phyloP scores from a whole-genome alignment of 352 stramenopile species.

The Peronospora destructor region DNA sequence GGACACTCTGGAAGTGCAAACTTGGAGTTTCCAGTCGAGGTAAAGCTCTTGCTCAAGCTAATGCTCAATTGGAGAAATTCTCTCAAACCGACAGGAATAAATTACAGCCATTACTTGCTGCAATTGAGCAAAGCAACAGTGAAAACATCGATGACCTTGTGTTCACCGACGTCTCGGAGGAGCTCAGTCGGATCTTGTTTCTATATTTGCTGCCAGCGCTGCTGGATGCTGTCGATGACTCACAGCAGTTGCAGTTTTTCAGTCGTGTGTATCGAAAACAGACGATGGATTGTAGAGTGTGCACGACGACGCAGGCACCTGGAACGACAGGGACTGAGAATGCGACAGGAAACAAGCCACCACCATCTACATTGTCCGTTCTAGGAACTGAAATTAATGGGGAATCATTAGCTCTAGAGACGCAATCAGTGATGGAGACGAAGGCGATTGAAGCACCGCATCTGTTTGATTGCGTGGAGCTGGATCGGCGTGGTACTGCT shows the following conservation, averaged over 20 bases:
- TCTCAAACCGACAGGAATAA: slow-evolving; percentile 42
- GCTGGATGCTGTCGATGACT: slow-evolving; percentile 25
- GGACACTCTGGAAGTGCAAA: slow-evolving; percentile 37
- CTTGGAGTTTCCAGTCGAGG: slow-evolving; percentile 2
- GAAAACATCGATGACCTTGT: slow-evolving; percentile 24
- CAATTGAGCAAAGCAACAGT: slow-evolving; percentile 16
- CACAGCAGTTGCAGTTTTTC: slow-evolving; percentile 38
- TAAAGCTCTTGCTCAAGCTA: slow-evolving; percentile 33
- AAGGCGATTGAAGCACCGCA: slow-evolving; percentile 31
- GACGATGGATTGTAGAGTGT: slow-evolving; percentile 58
- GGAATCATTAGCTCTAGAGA: neutral
- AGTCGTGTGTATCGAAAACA: slow-evolving; percentile 52
- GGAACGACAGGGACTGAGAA: neutral
- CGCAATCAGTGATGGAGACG: slow-evolving; percentile 7
- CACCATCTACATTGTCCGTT: slow-evolving; percentile 4
- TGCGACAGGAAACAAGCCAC: slow-evolving; percentile 6
- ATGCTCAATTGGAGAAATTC: slow-evolving; percentile 42
- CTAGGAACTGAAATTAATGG: slow-evolving; percentile 5
- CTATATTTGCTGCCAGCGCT: slow-evolving; percentile 50
- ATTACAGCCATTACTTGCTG: slow-evolving; percentile 37
- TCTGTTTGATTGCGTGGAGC: slow-evolving; percentile 58
- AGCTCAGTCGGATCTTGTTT: slow-evolving; percentile 50
- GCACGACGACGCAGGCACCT: slow-evolving; percentile 3
- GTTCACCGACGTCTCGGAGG: slow-evolving; percentile 46
- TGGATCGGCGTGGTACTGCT: slow-evolving; percentile 31